Base-by-base conservation (phyloP, 1,284 basidiomycete genomes). In the Trametes pubescens region DNA sequence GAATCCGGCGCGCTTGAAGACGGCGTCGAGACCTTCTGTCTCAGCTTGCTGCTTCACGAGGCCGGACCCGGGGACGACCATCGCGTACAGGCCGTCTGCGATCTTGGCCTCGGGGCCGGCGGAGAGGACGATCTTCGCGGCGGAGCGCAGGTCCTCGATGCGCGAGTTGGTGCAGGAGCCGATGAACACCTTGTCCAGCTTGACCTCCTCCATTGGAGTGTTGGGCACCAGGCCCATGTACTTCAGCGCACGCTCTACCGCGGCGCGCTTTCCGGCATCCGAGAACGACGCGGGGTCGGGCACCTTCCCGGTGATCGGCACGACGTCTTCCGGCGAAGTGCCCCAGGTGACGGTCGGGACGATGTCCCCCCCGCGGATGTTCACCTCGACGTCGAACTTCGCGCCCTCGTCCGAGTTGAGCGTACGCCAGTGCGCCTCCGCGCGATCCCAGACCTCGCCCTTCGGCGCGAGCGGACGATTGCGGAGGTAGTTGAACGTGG, bases 81-180 rank as follows among this genome's bases (percentile, higher is more conserved):
- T 98, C 9, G 95, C 96, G 67, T 94, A 84, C 34, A 98, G 88
- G 68, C 86, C 85, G n/a, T 87, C 79, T 21, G 95, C 88, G 56
- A 98, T 92, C 75, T 91, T 91, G n/a, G 89, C 89, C 24, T 88
- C 84, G 10, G 87, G 83, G 14, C 93, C 93, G 51, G 88, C 88
- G 59, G 91, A 87, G 29, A 95, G 76, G 55, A 97, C 83, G 69
- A 98, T 88, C 70, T 86, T 86, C 32, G 93, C 95, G 37, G 96
- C 96, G 8, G 94, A 92, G 61, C 96, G 92, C 63, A 98, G 83
- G 78, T 98, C 96, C 78, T 98, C 96, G 70, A 98, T 96, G 66
- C 96, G 94, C 69, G 93, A 93, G 82, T 98, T 98, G 69, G 96
- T 98, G 84, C 96, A 98, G 16, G 96, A 98, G 24, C 96, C 96